Evolutionary conservation across 257 asterid species (phyloP).

Genomic region (Fraxinus cuspidata): DNA sequence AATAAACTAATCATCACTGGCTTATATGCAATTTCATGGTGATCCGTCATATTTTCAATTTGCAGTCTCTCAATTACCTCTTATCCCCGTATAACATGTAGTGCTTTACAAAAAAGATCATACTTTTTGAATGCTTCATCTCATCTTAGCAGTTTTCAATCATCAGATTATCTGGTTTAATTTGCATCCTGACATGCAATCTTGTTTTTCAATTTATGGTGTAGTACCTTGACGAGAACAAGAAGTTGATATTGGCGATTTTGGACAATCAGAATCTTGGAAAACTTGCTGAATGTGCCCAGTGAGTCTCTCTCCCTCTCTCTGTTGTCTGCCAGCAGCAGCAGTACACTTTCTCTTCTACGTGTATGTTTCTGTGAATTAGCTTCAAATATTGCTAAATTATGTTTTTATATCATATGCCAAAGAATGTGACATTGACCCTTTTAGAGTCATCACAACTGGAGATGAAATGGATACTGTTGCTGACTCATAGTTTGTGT

Average conservation of each 20-base stretch:
- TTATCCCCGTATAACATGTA: conserved; percentile 3
- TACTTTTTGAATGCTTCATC: background rate
- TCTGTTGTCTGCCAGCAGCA: too few species aligned
- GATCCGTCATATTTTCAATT: too few species aligned
- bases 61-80: background rate
- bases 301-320: conserved; percentile 50
- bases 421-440: background rate
- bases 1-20: background rate
- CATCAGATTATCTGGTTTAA: background rate
- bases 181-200: background rate
- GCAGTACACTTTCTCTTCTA: background rate
- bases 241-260: conserved; percentile 86
- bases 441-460: background rate
- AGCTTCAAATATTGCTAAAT: background rate
- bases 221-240: conserved; percentile 97
- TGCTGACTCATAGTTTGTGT: background rate
- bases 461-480: background rate
- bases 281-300: conserved; percentile 92
- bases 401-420: background rate
- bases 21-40: too few species aligned
- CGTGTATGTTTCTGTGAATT: background rate
- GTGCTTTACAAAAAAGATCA: background rate
- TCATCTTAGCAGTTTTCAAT: background rate
- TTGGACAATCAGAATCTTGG: conserved; percentile 93
- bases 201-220: conserved; percentile 24